These are phyloP conservation scores for Cucumis variabilis DNA, from an alignment of 331 rosid genomes.

Conservation along the genomic window DNA sequence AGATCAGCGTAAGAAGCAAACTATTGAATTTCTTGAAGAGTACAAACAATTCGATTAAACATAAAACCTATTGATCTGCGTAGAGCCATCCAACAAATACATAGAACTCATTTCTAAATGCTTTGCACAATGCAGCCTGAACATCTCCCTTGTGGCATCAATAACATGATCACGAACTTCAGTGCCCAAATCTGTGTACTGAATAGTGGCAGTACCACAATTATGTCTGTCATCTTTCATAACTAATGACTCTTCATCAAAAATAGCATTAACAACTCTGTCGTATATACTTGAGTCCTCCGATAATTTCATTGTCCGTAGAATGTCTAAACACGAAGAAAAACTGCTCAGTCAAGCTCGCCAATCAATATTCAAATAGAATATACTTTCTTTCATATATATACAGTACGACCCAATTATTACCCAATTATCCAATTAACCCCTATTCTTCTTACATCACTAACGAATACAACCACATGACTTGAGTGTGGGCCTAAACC, in stretches of 20 bases:
- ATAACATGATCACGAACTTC: constrained; percentile 84
- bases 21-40: background rate
- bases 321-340: constrained; percentile 61
- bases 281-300: constrained; percentile 85
- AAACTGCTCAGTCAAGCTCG: constrained; percentile 30
- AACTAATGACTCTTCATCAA: constrained; percentile 73
- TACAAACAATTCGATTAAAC: constrained; percentile 35
- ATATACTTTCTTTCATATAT: background rate
- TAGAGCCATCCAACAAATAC: constrained; percentile 75
- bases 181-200: constrained; percentile 69
- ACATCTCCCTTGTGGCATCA: constrained; percentile 71
- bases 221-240: constrained; percentile 59
- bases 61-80: constrained; percentile 71
- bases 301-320: constrained; percentile 84
- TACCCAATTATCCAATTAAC: too few relatives aligned
- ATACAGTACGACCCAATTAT: too few relatives aligned
- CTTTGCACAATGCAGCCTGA: constrained; percentile 87
- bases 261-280: constrained; percentile 85
- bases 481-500: too few relatives aligned
- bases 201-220: constrained; percentile 65
- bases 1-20: constrained; percentile 33
- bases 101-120: constrained; percentile 77
- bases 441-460: too few relatives aligned
- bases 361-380: constrained; percentile 30
- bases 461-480: too few relatives aligned